Percentiles rank a stretch among this genome's conserved stretches.
phyloP scores from a whole-genome alignment of 768 basidiomycete species.

The Coprinopsis cinerea region DNA sequence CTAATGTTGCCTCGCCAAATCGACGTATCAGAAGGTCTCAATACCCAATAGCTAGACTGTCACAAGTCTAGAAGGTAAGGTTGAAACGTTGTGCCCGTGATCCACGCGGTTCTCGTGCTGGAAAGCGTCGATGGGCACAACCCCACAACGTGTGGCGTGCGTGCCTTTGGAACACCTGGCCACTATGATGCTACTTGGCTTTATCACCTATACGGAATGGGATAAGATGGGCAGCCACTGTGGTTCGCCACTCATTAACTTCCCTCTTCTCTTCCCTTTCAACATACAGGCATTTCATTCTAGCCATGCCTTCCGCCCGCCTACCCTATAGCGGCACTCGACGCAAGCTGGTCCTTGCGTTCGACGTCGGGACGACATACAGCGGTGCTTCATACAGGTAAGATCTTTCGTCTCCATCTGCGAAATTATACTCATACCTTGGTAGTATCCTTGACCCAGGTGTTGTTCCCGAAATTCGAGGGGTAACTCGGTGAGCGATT shows the following conservation, averaged over 20 bases:
- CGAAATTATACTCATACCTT: conserved; percentile 1
- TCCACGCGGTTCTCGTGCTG: too few species aligned
- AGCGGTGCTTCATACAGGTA: conserved; percentile 38
- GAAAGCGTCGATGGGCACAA: too few species aligned
- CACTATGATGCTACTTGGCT: too few species aligned
- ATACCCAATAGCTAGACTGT: too few species aligned
- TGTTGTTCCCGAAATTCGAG: conserved; percentile 17
- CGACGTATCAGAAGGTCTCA: too few species aligned
- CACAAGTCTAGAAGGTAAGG: too few species aligned
- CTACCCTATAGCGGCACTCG: conserved; percentile 14
- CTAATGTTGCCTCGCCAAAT: too few species aligned
- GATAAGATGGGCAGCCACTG: not conserved
- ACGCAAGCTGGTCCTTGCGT: conserved; percentile 34
- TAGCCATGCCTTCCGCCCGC: conserved; percentile 10
- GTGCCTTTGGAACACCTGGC: too few species aligned
- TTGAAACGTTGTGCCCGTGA: too few species aligned
- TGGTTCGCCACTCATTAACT: not conserved
- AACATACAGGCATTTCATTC: not conserved
- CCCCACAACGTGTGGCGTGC: too few species aligned
- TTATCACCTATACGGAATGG: too few species aligned
- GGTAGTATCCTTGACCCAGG: conserved; percentile 35
- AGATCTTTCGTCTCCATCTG: conserved; percentile 1
- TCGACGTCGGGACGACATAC: conserved; percentile 38
- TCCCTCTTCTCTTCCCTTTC: not conserved
- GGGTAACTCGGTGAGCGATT: conserved; percentile 17